Evolutionary conservation across 2,329 filamentous ascomycete genomes (phyloP).

Genomic region (Rasamsonia emersonii): DNA sequence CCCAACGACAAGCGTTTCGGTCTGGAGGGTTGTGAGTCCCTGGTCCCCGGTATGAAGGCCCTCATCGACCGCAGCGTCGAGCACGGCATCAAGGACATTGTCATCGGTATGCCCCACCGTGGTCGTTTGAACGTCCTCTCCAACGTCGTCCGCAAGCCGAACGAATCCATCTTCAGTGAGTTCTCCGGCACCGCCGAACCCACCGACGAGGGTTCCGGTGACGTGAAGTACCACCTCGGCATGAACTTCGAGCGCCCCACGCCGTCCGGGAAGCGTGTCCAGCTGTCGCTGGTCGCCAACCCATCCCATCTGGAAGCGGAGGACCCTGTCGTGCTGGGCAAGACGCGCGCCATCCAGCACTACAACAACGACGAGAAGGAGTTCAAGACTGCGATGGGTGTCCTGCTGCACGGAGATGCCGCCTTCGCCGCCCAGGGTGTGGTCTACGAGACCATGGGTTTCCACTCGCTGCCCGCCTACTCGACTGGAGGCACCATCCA

Average conservation of each 20-base stretch:
- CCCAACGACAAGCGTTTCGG: constrained; percentile 99
- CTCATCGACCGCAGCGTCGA: constrained; percentile 97
- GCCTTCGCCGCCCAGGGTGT: constrained; percentile 94
- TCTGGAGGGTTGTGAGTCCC: constrained; percentile 90
- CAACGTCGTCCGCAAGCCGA: constrained; percentile 98
- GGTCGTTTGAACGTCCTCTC: constrained; percentile 95
- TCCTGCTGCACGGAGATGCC: constrained; percentile 92
- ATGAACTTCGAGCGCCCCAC: constrained; percentile 99
- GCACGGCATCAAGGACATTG: constrained; percentile 96
- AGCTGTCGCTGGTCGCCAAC: constrained; percentile 95
- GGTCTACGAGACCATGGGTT: constrained; percentile 97
- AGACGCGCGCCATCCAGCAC: constrained; percentile 95
- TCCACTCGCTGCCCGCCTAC: constrained; percentile 91
- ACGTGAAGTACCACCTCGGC: constrained; percentile 98
- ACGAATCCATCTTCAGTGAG: constrained; percentile 99
- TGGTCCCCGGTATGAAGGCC: constrained; percentile 98
- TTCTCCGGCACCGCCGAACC: constrained; percentile 83
- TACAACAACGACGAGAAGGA: constrained; percentile 95
- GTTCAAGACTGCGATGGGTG: constrained; percentile 85
- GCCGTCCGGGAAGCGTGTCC: constrained; percentile 97
- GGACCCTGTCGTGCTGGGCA: constrained; percentile 93
- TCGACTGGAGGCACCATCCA: constrained; percentile 97
- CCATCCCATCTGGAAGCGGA: constrained; percentile 97
- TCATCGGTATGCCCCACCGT: constrained; percentile 99
- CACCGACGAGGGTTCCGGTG: constrained; percentile 91